Base-by-base conservation (phyloP, 768 basidiomycete genomes). In the Scleroderma bovista region DNA sequence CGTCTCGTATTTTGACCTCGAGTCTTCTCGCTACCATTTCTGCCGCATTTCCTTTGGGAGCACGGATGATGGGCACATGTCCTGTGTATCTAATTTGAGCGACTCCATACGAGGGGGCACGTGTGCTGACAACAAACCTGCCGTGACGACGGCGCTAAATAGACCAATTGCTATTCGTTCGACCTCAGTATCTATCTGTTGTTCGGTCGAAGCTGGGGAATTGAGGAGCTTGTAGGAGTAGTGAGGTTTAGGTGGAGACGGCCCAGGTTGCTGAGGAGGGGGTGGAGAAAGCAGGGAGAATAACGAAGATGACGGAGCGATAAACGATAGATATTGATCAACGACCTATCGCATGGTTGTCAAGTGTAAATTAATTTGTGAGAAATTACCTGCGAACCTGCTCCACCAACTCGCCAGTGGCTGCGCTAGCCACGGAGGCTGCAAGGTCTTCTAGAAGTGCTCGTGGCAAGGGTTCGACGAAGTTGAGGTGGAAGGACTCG, bases 21-120 rank as follows among this genome's bases (percentile, higher is more conserved):
- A 99, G 75, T 65, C 91, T 96, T 70, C 93, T 87, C 9, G 94
- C 94, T n/a, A 98, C 84, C 94, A 97, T 96, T 69, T 99, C 96
- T 17, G 94, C 96, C 5, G 96, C 96, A 67, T 98, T 97, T 1
- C 95, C 95, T 66, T 86, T 75, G 19, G 96, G 96, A 50, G 89
- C 86, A 29, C 96, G 86, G 51, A 99, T 97, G 62, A 93, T 88
- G 10, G 96, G 96, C 19, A 95, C 87, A 58, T 91, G 87, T 2
- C 89, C 93, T 93, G 48, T 47, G 22, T n/a, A 31, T 44, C 29
- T 11, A 45, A 49, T 22, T 43, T 24, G 6, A 44, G 44, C 45
- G 34, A 45, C 15, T 24, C 16, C 2, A 26, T 13, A 19, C n/a
- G 43, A 9, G 2, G n/a, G 32, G 16, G 50, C 10, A 46, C 3